Percentiles rank a stretch among this genome's conserved stretches.
These are phyloP conservation scores for Naganishia cerealis DNA, from an alignment of 1,284 basidiomycete genomes.

Conservation along the genomic window DNA sequence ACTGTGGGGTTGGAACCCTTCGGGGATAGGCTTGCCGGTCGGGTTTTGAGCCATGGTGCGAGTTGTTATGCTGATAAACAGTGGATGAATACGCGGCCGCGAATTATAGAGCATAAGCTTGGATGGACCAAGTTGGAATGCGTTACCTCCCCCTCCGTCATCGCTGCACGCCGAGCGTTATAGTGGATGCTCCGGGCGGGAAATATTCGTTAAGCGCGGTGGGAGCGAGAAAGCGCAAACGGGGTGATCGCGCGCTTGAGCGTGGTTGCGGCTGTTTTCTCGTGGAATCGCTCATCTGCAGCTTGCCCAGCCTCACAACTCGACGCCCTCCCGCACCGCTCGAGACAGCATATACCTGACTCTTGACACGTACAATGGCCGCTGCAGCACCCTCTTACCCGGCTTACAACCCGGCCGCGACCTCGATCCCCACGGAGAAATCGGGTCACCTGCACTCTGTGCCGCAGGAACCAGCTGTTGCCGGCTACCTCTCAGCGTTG, in stretches of 20 bases:
- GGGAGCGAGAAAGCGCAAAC: not conserved
- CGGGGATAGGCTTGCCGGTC: constrained; percentile 39
- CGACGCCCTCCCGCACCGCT: not conserved
- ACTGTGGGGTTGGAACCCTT: constrained; percentile 69
- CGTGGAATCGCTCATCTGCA: constrained; percentile 8
- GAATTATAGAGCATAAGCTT: constrained; percentile 3
- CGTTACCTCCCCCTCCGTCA: not conserved
- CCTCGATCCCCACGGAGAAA: constrained; percentile 12
- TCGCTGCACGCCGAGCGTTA: not conserved
- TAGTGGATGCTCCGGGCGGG: not conserved
- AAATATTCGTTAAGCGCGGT: constrained; percentile 20
- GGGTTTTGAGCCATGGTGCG: constrained; percentile 9
- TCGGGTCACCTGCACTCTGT: constrained; percentile 8
- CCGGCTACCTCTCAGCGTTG: constrained; percentile 47
- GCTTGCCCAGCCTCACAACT: not conserved
- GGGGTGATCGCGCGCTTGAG: constrained; percentile 23
- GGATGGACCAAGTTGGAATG: not conserved
- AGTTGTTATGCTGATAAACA: not conserved
- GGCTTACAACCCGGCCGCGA: constrained; percentile 25
- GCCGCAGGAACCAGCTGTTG: constrained; percentile 35
- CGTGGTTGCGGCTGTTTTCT: constrained; percentile 19
- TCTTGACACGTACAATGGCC: constrained; percentile 1
- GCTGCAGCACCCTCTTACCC: constrained; percentile 30
- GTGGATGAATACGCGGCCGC: not conserved
- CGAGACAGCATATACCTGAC: constrained; percentile 4